Evolutionary conservation across 306 rosid species (phyloP).

Genomic region (Rosa lucieae): DNA sequence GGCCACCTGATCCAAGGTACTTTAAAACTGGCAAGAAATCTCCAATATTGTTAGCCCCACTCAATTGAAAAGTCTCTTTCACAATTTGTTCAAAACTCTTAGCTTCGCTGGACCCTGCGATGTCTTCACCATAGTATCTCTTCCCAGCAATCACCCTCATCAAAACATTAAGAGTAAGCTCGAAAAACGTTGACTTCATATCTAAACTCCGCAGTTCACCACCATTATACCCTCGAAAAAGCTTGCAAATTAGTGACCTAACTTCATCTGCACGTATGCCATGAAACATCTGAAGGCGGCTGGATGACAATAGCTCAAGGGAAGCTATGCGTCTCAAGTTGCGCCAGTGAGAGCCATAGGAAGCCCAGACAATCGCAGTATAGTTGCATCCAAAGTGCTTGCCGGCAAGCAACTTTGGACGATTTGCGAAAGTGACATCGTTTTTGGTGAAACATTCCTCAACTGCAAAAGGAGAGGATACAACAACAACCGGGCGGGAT

Average conservation of each 20-base stretch:
- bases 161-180: slow-evolving; percentile 33
- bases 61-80: slow-evolving; percentile 9
- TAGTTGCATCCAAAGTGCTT: slow-evolving; percentile 36
- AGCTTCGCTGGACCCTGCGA: slow-evolving; percentile 19
- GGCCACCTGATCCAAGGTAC: background rate
- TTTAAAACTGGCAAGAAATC: slow-evolving; percentile 19
- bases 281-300: slow-evolving; percentile 26
- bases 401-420: slow-evolving; percentile 28
- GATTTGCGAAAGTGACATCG: slow-evolving; percentile 44
- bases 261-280: slow-evolving; percentile 33
- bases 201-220: slow-evolving; percentile 8
- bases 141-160: slow-evolving; percentile 47
- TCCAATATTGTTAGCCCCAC: background rate
- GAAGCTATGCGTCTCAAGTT: slow-evolving; percentile 35
- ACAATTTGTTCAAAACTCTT: slow-evolving; percentile 17
- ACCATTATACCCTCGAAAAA: background rate
- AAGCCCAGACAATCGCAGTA: slow-evolving; percentile 30
- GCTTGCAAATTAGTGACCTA: slow-evolving; percentile 17
- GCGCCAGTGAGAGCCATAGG: slow-evolving; percentile 46
- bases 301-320: slow-evolving; percentile 28
- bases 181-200: slow-evolving; percentile 19
- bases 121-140: slow-evolving; percentile 33
- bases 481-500: slow-evolving; percentile 31
- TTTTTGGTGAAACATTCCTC: slow-evolving; percentile 40
- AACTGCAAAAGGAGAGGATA: slow-evolving; percentile 37